Evolutionary conservation across 1,139 yeast genomes (phyloP).

Genomic region (Yamadazyma dendronema): DNA sequence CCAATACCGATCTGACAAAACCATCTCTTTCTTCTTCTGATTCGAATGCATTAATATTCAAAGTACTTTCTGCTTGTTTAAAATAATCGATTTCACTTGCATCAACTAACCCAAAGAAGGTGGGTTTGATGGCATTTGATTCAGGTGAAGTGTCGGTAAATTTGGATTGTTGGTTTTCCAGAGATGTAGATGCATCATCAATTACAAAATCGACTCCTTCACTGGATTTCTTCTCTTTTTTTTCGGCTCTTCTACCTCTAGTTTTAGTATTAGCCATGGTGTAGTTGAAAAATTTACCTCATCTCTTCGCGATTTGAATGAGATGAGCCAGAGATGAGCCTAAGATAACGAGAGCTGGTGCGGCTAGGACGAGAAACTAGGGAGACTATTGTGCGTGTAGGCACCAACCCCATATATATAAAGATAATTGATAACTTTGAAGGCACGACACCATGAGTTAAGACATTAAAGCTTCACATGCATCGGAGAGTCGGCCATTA

Average conservation of each 20-base stretch:
- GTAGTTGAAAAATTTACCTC: slow-evolving; percentile 8
- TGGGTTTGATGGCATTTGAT: slow-evolving; percentile 15
- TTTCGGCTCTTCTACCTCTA: slow-evolving; percentile 70
- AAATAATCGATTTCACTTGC: slow-evolving; percentile 84
- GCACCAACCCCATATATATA: background rate
- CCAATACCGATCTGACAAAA: slow-evolving; percentile 74
- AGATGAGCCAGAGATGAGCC: background rate
- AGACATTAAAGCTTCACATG: background rate
- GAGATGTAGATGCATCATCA: slow-evolving; percentile 12
- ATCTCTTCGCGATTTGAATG: slow-evolving; percentile 10
- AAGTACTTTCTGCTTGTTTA: slow-evolving; percentile 85
- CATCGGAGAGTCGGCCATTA: background rate
- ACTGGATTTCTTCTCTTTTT: slow-evolving; percentile 22
- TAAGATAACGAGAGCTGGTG: background rate
- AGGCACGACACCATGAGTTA: background rate
- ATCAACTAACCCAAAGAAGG: slow-evolving; percentile 85
- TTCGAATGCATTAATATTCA: slow-evolving; percentile 78
- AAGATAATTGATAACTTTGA: background rate
- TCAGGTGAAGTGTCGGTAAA: slow-evolving; percentile 1
- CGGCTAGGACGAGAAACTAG: background rate
- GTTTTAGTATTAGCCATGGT: slow-evolving; percentile 30
- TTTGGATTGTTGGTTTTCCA: slow-evolving; percentile 6
- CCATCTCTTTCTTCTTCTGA: slow-evolving; percentile 68
- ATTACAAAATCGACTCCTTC: slow-evolving; percentile 16
- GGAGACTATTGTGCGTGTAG: background rate